phyloP scores from a whole-genome alignment of 768 basidiomycete species.

The Crassisporium funariophilum region DNA sequence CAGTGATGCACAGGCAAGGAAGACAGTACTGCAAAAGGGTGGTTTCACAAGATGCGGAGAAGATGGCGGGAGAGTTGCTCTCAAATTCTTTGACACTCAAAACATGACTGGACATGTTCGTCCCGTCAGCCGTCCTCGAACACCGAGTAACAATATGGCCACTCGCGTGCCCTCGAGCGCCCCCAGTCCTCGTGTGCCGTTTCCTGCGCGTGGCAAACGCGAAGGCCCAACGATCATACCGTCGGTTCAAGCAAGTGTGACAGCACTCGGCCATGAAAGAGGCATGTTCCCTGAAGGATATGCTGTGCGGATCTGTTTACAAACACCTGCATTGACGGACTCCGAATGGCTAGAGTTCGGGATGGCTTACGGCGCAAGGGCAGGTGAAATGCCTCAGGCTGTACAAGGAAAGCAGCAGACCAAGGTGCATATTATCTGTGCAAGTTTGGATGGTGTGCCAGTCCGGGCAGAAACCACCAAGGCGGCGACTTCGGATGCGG shows the following conservation, averaged over 20 bases:
- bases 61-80: slow-evolving; percentile 59
- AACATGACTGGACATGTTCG: slow-evolving; percentile 14
- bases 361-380: slow-evolving; percentile 46
- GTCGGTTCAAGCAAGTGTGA: slow-evolving; percentile 54
- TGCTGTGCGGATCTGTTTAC: slow-evolving; percentile 58
- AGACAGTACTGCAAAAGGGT: slow-evolving; percentile 63
- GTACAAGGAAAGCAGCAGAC: slow-evolving; percentile 31
- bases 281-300: slow-evolving; percentile 46
- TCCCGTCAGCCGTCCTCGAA: slow-evolving; percentile 32
- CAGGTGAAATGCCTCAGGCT: slow-evolving; percentile 15
- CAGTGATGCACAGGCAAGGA: slow-evolving; percentile 61
- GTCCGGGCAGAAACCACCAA: slow-evolving; percentile 59
- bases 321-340: slow-evolving; percentile 57
- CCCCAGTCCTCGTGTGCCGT: slow-evolving; percentile 24
- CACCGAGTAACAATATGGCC: slow-evolving; percentile 34
- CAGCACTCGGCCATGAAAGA: slow-evolving; percentile 43
- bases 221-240: slow-evolving; percentile 66
- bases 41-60: slow-evolving; percentile 62
- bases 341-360: slow-evolving; percentile 82
- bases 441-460: slow-evolving; percentile 65
- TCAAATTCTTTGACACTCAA: slow-evolving; percentile 39
- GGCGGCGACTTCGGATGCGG: slow-evolving; percentile 37
- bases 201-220: slow-evolving; percentile 36
- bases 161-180: slow-evolving; percentile 31
- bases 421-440: slow-evolving; percentile 56